Base-by-base conservation (phyloP, 495 filamentous ascomycete species). In the Penicillium bovifimosum region DNA sequence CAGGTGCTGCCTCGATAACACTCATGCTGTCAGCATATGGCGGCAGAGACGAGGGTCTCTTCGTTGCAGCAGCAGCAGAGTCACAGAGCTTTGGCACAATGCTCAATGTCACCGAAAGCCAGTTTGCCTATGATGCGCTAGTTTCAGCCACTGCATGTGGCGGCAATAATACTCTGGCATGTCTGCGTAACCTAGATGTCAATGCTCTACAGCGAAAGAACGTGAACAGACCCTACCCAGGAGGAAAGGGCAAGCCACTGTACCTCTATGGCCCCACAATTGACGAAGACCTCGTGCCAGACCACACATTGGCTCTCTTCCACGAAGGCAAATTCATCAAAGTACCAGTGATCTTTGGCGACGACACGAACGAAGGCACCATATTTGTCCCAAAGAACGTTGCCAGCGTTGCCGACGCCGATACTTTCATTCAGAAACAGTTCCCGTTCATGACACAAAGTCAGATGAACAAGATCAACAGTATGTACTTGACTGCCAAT, bases 281-380 rank as follows among this genome's bases (percentile, higher is more conserved):
- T 11, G 85, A 88, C 49, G 60, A 70, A 40, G 76, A 81, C 54
- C 71, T 90, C 35, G 68, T 85, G 33, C 69, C 60, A 16, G 78
- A 85, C 48, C 74, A 80, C 48, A 85, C 86, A 0, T 85, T 84
- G 56, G 67, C 62, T 11, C 68, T 81, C 31, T 86, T 83, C 58
- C 65, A 70, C 2, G 41, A 76, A 29, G 84, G 83, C 5, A 70
- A 73, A 24, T 89, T 87, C 67, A 70, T 86, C 65, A 81, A 79
- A 53, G 76, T 90, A 6, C 86, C 87, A 3, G 75, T 80, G 9
- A 86, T 91, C 24, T 83, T 80, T 53, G 86, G 86, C 49, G 82
- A 86, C 52, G 80, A 78, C 60, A 85, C 85, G 31, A 83, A 91
- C 62, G 86, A 87, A 66, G 86, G 86, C 39, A 82, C 80, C 0